Conservation (phyloP, 2,329 filamentous ascomycete species). For the Scedosporium apiospermum region DNA sequence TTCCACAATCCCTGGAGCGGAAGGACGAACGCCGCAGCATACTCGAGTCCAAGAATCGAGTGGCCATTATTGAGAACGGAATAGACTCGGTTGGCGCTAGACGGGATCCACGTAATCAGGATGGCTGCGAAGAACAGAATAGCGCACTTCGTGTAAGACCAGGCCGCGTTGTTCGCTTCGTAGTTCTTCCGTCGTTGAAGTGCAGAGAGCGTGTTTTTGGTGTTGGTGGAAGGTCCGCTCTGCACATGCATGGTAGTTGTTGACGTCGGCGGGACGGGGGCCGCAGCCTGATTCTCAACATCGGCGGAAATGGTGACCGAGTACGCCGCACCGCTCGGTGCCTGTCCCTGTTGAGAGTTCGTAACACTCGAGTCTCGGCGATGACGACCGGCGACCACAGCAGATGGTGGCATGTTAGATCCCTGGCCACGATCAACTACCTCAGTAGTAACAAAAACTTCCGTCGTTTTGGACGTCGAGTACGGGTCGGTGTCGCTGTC, state of each 20-base stretch:
- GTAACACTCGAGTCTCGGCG: conserved; percentile 10
- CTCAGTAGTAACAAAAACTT: conserved; percentile 44
- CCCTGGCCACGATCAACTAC: conserved; percentile 8
- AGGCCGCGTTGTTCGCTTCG: conserved; percentile 47
- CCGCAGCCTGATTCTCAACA: not conserved
- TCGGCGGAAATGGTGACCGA: conserved; percentile 41
- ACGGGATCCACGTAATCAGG: conserved; percentile 61
- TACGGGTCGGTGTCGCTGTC: conserved; percentile 31
- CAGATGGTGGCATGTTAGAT: not conserved
- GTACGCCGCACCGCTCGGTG: conserved; percentile 24
- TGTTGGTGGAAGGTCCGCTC: not conserved
- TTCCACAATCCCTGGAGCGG: conserved; percentile 76
- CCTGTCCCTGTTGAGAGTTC: conserved; percentile 7
- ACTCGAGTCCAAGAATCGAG: conserved; percentile 46
- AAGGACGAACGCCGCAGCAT: conserved; percentile 59
- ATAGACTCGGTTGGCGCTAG: conserved; percentile 62
- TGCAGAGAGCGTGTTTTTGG: not conserved
- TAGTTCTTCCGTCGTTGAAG: conserved; percentile 19
- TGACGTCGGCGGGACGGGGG: conserved; percentile 13
- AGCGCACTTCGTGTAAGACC: conserved; percentile 55
- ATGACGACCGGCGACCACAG: not conserved
- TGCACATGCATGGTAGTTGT: not conserved
- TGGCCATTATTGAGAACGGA: conserved; percentile 43
- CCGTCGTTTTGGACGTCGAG: conserved; percentile 37
- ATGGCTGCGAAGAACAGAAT: conserved; percentile 57